Base-by-base conservation (phyloP, 768 basidiomycete species). In the Trametes coccinea region DNA sequence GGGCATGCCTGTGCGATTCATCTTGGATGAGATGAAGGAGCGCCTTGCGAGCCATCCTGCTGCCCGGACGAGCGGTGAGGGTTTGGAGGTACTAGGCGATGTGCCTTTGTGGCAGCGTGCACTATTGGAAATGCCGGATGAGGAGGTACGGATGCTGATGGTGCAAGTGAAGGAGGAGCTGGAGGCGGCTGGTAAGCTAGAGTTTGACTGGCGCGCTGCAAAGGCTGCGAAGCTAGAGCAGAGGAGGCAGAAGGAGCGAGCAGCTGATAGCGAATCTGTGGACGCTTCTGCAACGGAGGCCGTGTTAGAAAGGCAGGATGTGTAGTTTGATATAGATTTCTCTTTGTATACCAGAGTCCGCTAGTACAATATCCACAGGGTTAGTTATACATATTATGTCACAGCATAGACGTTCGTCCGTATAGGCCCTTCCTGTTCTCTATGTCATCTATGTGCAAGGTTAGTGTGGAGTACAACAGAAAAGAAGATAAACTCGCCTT, bases 401-500 rank as follows among this genome's bases (percentile, higher is more conserved):
- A 53, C 22, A 45, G 10, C 45, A 53, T 45, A 29, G 50, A 53
- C 34, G 29, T 37, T 30, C 45, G 51, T n/a, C 50, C 43, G 0
- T 22, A 41, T 29, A 22, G 33, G 49, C n/a, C 40, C 30, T 40
- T 33, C 41, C 30, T 8, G 41, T 22, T 14, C 8, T 53, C 40
- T 13, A 43, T 43, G 41, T 43, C 41, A 6, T 43, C 41, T 22
- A 22, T 43, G 41, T 13, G 41, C 4, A 43, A 40, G 47, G 13
- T 51, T 8, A 58, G 45, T 46, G 6, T 16, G 31, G n/a, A 37
- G 16, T 34, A 40, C 16, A 6, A 33, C 5, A 13, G 9, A 31
- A 27, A 11, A 7, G 9, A 1, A 5, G 3, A 29, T 31, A 33
- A 84, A 69, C 69, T 77, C 85, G 52, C 77, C 77, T 74, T 78